Percentiles rank a stretch among this genome's conserved stretches.
These are phyloP conservation scores for Aspergillus olivimuriae DNA, from an alignment of 495 filamentous ascomycete genomes.

Conservation along the genomic window DNA sequence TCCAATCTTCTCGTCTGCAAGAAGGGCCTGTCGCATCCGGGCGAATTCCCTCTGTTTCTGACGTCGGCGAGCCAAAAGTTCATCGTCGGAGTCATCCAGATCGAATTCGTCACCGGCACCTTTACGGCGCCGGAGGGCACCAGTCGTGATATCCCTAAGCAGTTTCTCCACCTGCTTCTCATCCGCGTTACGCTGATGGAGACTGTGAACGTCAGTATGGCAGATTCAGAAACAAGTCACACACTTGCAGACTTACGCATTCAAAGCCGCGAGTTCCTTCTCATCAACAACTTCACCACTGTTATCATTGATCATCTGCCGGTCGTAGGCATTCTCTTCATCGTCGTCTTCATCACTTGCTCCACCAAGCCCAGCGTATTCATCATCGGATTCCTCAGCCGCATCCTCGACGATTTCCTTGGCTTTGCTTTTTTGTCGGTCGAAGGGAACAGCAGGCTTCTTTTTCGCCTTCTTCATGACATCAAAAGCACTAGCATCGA, in stretches of 20 bases:
- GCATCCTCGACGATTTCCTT: conserved; percentile 86
- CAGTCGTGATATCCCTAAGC: conserved; percentile 85
- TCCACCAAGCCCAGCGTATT: conserved; percentile 92
- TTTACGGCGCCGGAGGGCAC: conserved; percentile 72
- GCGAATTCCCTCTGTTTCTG: conserved; percentile 84
- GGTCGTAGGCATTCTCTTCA: conserved; percentile 61
- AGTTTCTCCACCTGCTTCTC: conserved; percentile 86
- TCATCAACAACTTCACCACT: conserved; percentile 69
- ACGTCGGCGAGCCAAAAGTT: conserved; percentile 65
- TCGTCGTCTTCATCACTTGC: conserved; percentile 79
- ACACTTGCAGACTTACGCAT: conserved; percentile 81
- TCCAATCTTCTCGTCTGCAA: conserved; percentile 84
- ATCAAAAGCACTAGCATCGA: conserved; percentile 57
- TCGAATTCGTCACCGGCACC: conserved; percentile 68
- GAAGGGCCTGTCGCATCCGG: conserved; percentile 81
- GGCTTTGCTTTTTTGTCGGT: conserved; percentile 84
- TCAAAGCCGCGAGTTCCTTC: conserved; percentile 73
- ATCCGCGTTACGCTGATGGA: conserved; percentile 36
- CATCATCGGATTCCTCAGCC: conserved; percentile 95
- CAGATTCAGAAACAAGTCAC: not conserved
- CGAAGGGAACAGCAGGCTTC: conserved; percentile 51
- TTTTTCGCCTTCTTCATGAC: conserved; percentile 67
- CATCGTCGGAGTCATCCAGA: conserved; percentile 83
- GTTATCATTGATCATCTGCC: conserved; percentile 88
- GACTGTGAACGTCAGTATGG: conserved; percentile 22